Evolutionary conservation across 306 rosid genomes (phyloP).

Genomic region (Pueraria montana): DNA sequence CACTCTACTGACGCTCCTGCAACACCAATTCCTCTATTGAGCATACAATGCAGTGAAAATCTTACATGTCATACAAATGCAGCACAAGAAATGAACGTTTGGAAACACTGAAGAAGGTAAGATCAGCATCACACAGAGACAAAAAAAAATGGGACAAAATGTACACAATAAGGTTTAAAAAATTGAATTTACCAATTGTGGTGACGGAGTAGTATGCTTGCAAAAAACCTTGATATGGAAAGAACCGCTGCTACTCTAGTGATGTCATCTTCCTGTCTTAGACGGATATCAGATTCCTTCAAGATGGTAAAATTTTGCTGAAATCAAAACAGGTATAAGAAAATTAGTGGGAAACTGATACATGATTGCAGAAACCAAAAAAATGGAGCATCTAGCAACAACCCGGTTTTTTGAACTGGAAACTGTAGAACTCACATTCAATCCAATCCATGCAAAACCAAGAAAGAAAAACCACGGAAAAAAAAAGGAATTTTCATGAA

Average conservation of each 20-base stretch:
- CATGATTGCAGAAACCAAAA: background rate
- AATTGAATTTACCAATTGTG: conserved; percentile 65
- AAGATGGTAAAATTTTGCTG: conserved; percentile 79
- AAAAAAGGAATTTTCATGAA: background rate
- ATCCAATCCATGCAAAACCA: conserved; percentile 29
- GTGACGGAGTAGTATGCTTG: conserved; percentile 79
- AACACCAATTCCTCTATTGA: conserved; percentile 37
- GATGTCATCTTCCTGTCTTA: conserved; percentile 71
- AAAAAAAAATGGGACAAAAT: background rate
- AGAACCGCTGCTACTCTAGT: conserved; percentile 68
- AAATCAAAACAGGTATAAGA: conserved; percentile 28
- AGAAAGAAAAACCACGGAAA: background rate
- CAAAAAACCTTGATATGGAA: conserved; percentile 63
- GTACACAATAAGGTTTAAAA: background rate
- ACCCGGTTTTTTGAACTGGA: conserved; percentile 2
- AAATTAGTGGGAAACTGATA: conserved; percentile 25
- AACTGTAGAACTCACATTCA: background rate
- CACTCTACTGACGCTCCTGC: conserved; percentile 77
- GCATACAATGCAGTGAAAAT: conserved; percentile 24
- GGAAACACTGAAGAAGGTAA: background rate
- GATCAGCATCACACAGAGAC: background rate
- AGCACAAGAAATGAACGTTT: background rate
- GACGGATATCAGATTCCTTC: conserved; percentile 67
- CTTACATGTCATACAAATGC: conserved; percentile 31
- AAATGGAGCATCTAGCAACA: background rate